Evolutionary conservation across 192 early-diverging fungal species (phyloP).

Genomic region (Backusella psychrophila): DNA sequence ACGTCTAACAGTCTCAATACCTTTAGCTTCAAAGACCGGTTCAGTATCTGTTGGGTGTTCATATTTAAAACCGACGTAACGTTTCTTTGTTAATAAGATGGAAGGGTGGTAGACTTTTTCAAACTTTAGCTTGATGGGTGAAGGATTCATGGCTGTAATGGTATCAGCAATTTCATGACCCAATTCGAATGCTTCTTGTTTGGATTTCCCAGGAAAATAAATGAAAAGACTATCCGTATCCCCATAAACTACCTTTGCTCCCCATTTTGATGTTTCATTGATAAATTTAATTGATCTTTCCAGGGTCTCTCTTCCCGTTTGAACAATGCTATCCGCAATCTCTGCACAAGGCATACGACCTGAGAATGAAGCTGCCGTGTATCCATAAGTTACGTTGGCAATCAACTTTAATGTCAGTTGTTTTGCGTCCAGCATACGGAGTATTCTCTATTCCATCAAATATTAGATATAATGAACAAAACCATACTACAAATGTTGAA

Average conservation of each 20-base stretch:
- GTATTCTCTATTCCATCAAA: conserved; percentile 40
- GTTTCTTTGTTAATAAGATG: conserved; percentile 88
- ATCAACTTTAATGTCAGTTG: conserved; percentile 89
- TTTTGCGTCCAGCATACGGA: conserved; percentile 72
- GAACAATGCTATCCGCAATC: conserved; percentile 90
- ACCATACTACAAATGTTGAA: background rate
- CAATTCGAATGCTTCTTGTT: conserved; percentile 74
- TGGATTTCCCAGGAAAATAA: conserved; percentile 60
- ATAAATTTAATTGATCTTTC: conserved; percentile 73
- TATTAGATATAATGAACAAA: background rate
- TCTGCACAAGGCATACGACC: conserved; percentile 90
- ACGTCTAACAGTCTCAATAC: conserved; percentile 90
- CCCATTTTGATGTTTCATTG: conserved; percentile 60
- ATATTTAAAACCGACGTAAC: conserved; percentile 89
- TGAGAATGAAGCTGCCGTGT: conserved; percentile 78
- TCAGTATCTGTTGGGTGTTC: conserved; percentile 58
- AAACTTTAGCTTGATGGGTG: conserved; percentile 88
- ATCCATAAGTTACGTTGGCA: conserved; percentile 94
- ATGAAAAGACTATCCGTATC: conserved; percentile 96
- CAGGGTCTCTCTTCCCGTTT: conserved; percentile 79
- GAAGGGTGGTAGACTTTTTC: conserved; percentile 95
- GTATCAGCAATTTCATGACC: conserved; percentile 79
- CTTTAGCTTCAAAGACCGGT: conserved; percentile 90
- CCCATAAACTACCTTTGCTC: conserved; percentile 85
- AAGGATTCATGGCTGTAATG: conserved; percentile 72